Percentiles rank a stretch among this genome's conserved stretches.
phyloP scores from a whole-genome alignment of 164 flowering plant species.

The Vitis labrusca region DNA sequence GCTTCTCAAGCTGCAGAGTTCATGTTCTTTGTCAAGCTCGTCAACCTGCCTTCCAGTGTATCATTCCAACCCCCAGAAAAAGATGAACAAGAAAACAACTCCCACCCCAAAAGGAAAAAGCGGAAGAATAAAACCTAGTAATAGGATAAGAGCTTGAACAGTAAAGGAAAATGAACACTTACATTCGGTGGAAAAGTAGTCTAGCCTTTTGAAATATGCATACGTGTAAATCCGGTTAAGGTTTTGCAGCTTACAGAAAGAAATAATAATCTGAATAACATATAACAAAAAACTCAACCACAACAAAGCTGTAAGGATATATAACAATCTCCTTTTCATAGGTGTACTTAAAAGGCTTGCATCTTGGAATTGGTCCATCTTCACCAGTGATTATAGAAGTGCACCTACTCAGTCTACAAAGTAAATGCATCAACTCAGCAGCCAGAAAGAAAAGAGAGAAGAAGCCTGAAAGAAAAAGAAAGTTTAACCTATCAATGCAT shows the following conservation, averaged over 20 bases:
- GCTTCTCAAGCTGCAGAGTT: too few relatives aligned
- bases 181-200: conserved; percentile 99
- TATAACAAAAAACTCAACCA: not conserved
- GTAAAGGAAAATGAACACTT: conserved; percentile 22
- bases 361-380: conserved; percentile 99
- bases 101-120: too few relatives aligned
- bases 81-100: too few relatives aligned
- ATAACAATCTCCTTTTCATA: conserved; percentile 99
- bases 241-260: conserved; percentile 21
- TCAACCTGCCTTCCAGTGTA: too few relatives aligned
- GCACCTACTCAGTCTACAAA: conserved; percentile 86
- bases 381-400: conserved; percentile 90
- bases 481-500: not conserved
- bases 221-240: conserved; percentile 79
- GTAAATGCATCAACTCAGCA: conserved; percentile 9
- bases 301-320: conserved; percentile 65
- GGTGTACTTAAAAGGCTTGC: conserved; percentile 98
- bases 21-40: too few relatives aligned
- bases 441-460: conserved; percentile 3
- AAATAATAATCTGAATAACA: conserved; percentile 1
- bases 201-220: conserved; percentile 97
- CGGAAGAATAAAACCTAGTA: not conserved
- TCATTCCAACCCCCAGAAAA: too few relatives aligned
- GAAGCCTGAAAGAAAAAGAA: conserved; percentile 5
- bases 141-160: not conserved